A percentile compares a stretch with the other conserved stretches of the same genome.
These are phyloP conservation scores for Chlamydomonas sp. DNA, from an alignment of 139 green algal species.

Conservation along the genomic window DNA sequence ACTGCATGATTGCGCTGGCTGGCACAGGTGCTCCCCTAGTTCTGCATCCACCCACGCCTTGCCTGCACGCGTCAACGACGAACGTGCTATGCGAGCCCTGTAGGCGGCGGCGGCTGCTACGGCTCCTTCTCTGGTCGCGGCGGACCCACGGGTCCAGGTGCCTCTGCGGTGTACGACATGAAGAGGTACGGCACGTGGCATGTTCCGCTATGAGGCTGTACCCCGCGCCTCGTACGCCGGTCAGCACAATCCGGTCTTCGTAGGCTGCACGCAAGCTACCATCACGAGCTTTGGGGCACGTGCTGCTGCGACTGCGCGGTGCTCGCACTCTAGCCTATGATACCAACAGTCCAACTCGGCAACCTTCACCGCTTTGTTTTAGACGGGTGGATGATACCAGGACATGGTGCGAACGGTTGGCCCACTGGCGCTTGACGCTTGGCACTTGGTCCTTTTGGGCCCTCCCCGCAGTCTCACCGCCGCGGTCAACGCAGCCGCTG, in stretches of 20 bases:
- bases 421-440: too few species aligned
- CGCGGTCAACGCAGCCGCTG: constrained; percentile 30
- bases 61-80: too few species aligned
- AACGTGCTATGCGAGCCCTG: too few species aligned
- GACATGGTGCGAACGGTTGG: not conserved
- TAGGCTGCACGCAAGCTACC: not conserved
- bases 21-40: too few species aligned
- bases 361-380: not conserved
- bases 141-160: not conserved
- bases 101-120: too few species aligned
- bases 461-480: constrained; percentile 25
- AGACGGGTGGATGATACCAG: not conserved
- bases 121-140: too few species aligned
- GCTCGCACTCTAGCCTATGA: not conserved
- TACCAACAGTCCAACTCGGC: not conserved
- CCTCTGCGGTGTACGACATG: constrained; percentile 49
- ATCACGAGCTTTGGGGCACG: not conserved
- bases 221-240: not conserved
- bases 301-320: not conserved
- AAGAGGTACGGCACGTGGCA: constrained; percentile 40
- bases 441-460: too few species aligned
- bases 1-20: too few species aligned
- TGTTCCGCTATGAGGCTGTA: not conserved
- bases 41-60: too few species aligned
- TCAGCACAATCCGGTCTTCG: too few species aligned